These are phyloP conservation scores for Jaltomata sinuosa DNA, from an alignment of 257 asterid genomes.

Conservation along the genomic window DNA sequence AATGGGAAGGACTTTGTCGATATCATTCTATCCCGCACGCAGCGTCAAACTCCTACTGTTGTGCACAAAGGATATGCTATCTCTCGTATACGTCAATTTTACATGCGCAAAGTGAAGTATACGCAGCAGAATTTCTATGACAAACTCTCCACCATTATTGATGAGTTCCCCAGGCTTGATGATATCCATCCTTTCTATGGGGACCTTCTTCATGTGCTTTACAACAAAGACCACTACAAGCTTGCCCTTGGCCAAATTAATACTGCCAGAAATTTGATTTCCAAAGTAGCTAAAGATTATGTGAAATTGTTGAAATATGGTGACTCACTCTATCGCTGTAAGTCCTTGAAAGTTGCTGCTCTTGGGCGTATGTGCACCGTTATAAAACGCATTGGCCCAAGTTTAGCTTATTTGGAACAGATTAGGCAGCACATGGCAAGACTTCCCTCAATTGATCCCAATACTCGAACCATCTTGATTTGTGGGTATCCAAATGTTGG, in stretches of 20 bases:
- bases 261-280: slow-evolving; percentile 78
- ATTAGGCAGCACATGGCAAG: slow-evolving; percentile 97
- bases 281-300: slow-evolving; percentile 76
- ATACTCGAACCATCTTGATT: slow-evolving; percentile 81
- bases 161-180: slow-evolving; percentile 89
- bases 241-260: slow-evolving; percentile 96
- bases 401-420: slow-evolving; percentile 97
- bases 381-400: slow-evolving; percentile 68
- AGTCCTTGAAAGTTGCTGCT: slow-evolving; percentile 82
- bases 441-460: slow-evolving; percentile 94
- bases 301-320: slow-evolving; percentile 81
- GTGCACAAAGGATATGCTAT: slow-evolving; percentile 98
- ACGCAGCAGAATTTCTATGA: slow-evolving; percentile 78
- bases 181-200: slow-evolving; percentile 87
- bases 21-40: slow-evolving; percentile 89
- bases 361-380: slow-evolving; percentile 39
- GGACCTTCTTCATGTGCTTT: slow-evolving; percentile 80
- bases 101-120: slow-evolving; percentile 92
- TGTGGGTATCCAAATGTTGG: slow-evolving; percentile 99
- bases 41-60: slow-evolving; percentile 91
- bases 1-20: slow-evolving; percentile 84
- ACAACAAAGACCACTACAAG: slow-evolving; percentile 86
- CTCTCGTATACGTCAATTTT: slow-evolving; percentile 78
- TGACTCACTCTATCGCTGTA: slow-evolving; percentile 85
- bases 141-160: slow-evolving; percentile 78